Base-by-base conservation (phyloP, 2,329 filamentous ascomycete species). In the Ophiocordyceps sinensis region DNA sequence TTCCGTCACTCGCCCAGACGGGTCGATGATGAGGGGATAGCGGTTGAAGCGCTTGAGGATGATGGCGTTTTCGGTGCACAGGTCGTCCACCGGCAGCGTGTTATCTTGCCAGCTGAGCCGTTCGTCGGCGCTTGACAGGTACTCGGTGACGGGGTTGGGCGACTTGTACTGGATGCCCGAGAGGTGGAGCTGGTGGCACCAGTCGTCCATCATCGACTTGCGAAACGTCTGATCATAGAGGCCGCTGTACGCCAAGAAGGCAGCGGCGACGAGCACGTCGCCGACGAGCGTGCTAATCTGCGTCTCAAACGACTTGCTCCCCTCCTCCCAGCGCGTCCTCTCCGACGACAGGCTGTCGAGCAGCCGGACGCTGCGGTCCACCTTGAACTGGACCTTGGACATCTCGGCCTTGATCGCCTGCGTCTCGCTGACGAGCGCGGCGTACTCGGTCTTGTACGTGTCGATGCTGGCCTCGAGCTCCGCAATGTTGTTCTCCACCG, bases 11-110 rank as follows among this genome's bases (percentile, higher is more conserved):
- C 91, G 78, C 35, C 91, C 91, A 13, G 91, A 96, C 1, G 93
- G 93, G 61, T 98, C 91, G 58, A 98, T 94, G 61, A 98, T 96
- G 45, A 98, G 75, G 36, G 93, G 91, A 60, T 98, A 98, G 48
- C 91, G 78, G 67, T 98, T 98, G 78, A 95, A 98, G 44, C 91
- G 81, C 68, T 96, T 87, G 45, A 98, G 75, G 50, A 98, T 82
- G 55, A 98, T 95, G 36, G 93, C 91, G 55, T 98, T 98, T 63
- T 98, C 91, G 0, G 91, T 98, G 71, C 91, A 98, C 34, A 98
- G 75, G 56, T 98, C 91, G 58, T 98, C 91, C 5, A 95, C 89
- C 2, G 93, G 91, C 39, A 98, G 68, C 14, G 82, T 82, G 57
- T 98, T 85, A 53, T 88, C 82, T 65, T 98, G 93, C 91, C 91